phyloP scores from a whole-genome alignment of 257 asterid species.

The Ophiorrhiza pumila region DNA sequence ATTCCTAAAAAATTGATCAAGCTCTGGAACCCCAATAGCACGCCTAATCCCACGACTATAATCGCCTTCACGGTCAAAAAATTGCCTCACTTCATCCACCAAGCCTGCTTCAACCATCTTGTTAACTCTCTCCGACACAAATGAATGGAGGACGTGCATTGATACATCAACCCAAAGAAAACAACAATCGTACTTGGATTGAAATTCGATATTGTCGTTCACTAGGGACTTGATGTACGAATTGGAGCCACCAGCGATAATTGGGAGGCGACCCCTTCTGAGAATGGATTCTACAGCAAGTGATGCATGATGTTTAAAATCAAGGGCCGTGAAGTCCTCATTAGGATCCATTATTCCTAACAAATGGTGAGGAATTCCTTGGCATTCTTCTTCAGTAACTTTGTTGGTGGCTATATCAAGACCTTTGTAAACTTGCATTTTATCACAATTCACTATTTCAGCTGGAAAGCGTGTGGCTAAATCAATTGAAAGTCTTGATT shows the following conservation, averaged over 20 bases:
- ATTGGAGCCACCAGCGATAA: constrained; percentile 85
- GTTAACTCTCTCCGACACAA: constrained; percentile 62
- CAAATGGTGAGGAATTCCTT: constrained; percentile 67
- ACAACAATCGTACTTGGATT: constrained; percentile 51
- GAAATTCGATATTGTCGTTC: constrained; percentile 38
- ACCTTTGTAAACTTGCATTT: constrained; percentile 71
- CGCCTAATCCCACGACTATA: constrained; percentile 58
- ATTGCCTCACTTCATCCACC: constrained; percentile 53
- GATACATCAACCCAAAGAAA: constrained; percentile 71
- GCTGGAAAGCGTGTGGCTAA: constrained; percentile 63
- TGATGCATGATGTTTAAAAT: constrained; percentile 56
- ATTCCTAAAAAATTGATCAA: constrained; percentile 45
- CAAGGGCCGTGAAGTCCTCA: constrained; percentile 47
- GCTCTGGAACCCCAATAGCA: constrained; percentile 77
- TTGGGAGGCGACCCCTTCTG: constrained; percentile 46
- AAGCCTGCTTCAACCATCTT: constrained; percentile 60
- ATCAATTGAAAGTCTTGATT: constrained; percentile 76
- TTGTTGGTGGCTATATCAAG: constrained; percentile 57
- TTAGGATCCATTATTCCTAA: constrained; percentile 49
- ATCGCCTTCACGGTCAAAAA: constrained; percentile 47
- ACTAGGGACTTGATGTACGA: constrained; percentile 63
- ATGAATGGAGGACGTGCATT: constrained; percentile 37
- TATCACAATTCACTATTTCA: constrained; percentile 71
- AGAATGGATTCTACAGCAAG: constrained; percentile 39
- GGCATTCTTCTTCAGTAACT: constrained; percentile 54